Evolutionary conservation across 257 asterid genomes (phyloP), one percentile per base, ranked within the genome.

Genomic region (Paulownia fortunei): DNA sequence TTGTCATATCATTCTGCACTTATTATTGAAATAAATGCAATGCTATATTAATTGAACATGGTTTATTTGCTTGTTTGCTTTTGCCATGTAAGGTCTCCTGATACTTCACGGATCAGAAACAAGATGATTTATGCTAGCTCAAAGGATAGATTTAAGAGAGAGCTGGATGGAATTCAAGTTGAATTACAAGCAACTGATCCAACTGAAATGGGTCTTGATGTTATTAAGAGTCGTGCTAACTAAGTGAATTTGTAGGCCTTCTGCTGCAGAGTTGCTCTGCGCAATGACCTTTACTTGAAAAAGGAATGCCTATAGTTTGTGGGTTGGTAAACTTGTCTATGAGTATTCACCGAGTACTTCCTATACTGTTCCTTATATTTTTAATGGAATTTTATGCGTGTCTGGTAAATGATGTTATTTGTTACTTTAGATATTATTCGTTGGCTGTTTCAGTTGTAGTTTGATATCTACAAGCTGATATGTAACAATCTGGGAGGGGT

Each of bases 41-140:
- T 54, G n/a, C 46, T 32, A 16, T 52, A 18, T 71, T 72, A 66
- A 73, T 62, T 9, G 62, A 65, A 32, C 32, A 30, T 8, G 34
- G 30, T 52, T 55, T 24, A n/a, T 52, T 63, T 69, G 41, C 32
- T 39, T 36, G 56, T n/a, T 9, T 62, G 9, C 12, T 47, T 72
- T 73, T 61, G 55, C 47, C 34, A 9, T 73, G 30, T 59, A 77
- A 87, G 92, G 92, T 87, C 88, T 59, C 92, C 89, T 8, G 92
- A 87, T 54, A 79, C 82, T 15, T 39, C 89, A 5, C 63, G 88
- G 78, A 87, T 87, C 78, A 82, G 89, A 81, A 85, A 56, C 89
- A 88, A 88, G 85, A 88, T 88, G 92, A 88, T 88, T 63, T 88
- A 88, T 23, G 89, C 92, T 52, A 85, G 92, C 73, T 83, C 92